Conservation (phyloP, 768 basidiomycete species). For the Suillus alpinus region DNA sequence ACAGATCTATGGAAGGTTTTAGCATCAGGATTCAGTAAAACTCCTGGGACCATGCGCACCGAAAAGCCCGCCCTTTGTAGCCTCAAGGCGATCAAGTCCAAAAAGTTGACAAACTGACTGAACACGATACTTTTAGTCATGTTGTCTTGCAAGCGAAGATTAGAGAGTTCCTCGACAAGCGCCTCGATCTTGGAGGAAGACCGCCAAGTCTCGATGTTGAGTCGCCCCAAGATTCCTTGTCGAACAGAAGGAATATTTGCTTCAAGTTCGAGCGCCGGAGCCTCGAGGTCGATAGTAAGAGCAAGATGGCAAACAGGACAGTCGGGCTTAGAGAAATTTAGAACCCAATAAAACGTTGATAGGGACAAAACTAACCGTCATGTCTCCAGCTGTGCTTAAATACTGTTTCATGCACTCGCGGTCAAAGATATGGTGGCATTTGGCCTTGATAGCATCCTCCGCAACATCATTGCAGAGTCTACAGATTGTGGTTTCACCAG, state of each 20-base stretch:
- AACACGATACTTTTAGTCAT: constrained; percentile 98
- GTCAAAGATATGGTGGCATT: constrained; percentile 93
- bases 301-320: constrained; percentile 95
- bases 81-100: constrained; percentile 91
- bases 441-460: constrained; percentile 94
- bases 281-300: constrained; percentile 94
- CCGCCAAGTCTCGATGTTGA: constrained; percentile 87
- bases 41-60: constrained; percentile 34
- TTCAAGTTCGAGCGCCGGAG: constrained; percentile 83
- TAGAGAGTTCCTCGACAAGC: constrained; percentile 87
- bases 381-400: constrained; percentile 69
- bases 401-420: constrained; percentile 95
- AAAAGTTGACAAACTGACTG: constrained; percentile 90
- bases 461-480: constrained; percentile 96
- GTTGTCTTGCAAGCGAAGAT: constrained; percentile 76
- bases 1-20: constrained; percentile 59
- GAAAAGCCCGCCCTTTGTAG: constrained; percentile 90
- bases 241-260: constrained; percentile 48
- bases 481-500: constrained; percentile 81
- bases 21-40: constrained; percentile 2
- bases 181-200: constrained; percentile 99
- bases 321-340: constrained; percentile 53
- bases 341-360: background rate
- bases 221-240: constrained; percentile 91
- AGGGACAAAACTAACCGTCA: constrained; percentile 43